Percentiles rank a stretch among this genome's conserved stretches.
phyloP scores from a whole-genome alignment of 2,329 filamentous ascomycete species.

The Diaporthe vaccinii region DNA sequence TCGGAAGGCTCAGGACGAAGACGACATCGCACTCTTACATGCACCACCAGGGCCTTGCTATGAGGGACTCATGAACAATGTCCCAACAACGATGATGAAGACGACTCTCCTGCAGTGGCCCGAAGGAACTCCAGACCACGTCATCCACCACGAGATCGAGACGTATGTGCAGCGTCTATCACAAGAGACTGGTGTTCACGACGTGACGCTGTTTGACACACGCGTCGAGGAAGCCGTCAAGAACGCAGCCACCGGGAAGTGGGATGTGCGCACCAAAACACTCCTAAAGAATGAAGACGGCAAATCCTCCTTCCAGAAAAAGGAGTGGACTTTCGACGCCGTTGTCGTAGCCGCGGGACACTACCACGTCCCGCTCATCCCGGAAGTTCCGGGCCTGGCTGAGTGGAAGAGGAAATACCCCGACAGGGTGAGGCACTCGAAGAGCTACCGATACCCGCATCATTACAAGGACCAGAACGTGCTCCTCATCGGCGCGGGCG shows the following conservation, averaged over 20 bases:
- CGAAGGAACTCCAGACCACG: constrained; percentile 69
- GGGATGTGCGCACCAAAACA: constrained; percentile 65
- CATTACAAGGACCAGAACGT: constrained; percentile 64
- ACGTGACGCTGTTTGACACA: constrained; percentile 67
- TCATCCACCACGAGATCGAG: constrained; percentile 68
- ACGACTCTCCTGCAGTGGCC: constrained; percentile 66
- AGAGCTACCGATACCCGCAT: constrained; percentile 76
- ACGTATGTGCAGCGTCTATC: constrained; percentile 74
- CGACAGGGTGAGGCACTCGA: constrained; percentile 74
- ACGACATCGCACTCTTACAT: constrained; percentile 47
- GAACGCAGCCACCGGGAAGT: constrained; percentile 51
- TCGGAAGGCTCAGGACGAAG: not conserved
- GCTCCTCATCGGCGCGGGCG: constrained; percentile 67
- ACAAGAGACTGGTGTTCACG: constrained; percentile 60
- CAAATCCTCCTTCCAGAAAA: constrained; percentile 47
- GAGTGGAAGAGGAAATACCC: constrained; percentile 69
- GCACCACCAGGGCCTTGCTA: constrained; percentile 68
- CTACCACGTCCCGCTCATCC: constrained; percentile 74
- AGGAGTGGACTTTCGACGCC: constrained; percentile 67
- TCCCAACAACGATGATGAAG: constrained; percentile 70
- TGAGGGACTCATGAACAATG: constrained; percentile 77
- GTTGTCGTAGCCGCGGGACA: constrained; percentile 77
- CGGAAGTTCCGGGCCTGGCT: constrained; percentile 69
- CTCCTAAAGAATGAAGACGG: constrained; percentile 48
- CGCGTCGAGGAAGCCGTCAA: constrained; percentile 62